A percentile compares a stretch with the other conserved stretches of the same genome.
Conservation (phyloP, 2,329 filamentous ascomycete genomes). For the Rhexocercosporidium sp. region DNA sequence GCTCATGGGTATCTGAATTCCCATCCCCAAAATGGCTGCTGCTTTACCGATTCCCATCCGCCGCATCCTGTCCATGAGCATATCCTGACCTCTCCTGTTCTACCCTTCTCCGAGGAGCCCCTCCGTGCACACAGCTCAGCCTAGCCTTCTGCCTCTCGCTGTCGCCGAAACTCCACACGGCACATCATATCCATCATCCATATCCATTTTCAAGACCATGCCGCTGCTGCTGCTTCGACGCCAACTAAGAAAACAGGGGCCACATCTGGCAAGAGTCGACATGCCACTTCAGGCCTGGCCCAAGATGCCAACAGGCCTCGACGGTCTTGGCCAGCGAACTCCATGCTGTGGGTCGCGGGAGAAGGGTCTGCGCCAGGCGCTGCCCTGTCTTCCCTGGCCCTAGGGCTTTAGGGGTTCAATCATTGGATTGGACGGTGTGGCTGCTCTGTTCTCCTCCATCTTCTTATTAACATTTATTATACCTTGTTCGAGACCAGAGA, state of each 20-base stretch:
- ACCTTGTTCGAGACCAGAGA: background rate
- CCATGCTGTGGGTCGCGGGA: constrained; percentile 11
- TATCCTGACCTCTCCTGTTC: background rate
- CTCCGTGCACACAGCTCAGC: background rate
- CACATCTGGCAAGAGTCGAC: background rate
- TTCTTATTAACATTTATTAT: background rate
- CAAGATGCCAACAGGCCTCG: background rate
- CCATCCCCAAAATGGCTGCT: constrained; percentile 13
- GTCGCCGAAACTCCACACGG: background rate
- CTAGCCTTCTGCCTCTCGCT: background rate
- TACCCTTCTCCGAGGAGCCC: background rate
- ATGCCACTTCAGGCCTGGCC: constrained; percentile 13
- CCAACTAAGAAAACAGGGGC: background rate
- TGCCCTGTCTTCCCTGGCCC: background rate
- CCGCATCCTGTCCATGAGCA: no score
- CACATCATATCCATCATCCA: background rate
- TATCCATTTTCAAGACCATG: background rate
- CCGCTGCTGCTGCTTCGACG: background rate
- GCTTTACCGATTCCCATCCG: constrained; percentile 4
- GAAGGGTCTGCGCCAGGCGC: constrained; percentile 3
- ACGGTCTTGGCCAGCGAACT: background rate
- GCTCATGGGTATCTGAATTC: constrained; percentile 13
- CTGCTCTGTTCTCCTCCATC: background rate
- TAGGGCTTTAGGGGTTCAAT: background rate
- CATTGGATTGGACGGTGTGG: background rate